Conservation (phyloP, 1,139 yeast genomes). For the Hyphopichia wangnamkhiaoensis region DNA sequence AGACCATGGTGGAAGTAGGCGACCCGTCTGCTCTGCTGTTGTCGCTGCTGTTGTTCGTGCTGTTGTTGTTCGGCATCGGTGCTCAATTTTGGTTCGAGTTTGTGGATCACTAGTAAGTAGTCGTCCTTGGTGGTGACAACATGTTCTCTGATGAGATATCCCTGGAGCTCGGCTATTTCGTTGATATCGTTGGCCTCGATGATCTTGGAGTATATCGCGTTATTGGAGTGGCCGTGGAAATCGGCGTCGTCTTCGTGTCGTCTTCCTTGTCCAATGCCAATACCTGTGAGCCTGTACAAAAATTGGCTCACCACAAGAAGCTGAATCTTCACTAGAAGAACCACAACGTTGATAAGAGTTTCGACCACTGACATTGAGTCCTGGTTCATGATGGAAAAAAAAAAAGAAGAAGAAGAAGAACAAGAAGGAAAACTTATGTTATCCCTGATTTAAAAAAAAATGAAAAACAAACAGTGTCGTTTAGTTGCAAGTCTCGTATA, state of each 20-base stretch:
- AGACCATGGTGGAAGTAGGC: constrained; percentile 52
- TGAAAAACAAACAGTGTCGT: no score
- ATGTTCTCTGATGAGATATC: constrained; percentile 71
- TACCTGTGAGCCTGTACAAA: background rate
- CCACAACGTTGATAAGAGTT: background rate
- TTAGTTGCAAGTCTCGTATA: no score
- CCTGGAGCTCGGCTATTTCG: constrained; percentile 63
- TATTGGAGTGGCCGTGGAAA: background rate
- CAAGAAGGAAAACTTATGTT: no score
- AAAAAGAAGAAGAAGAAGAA: no score
- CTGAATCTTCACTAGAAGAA: background rate
- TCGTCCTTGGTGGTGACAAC: constrained; percentile 55
- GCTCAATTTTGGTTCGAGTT: constrained; percentile 20
- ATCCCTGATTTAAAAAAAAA: no score
- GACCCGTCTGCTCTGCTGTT: constrained; percentile 14
- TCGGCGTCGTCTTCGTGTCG: background rate
- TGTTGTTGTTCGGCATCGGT: background rate
- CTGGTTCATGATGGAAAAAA: background rate
- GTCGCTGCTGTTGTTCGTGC: background rate
- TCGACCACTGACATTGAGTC: constrained; percentile 2
- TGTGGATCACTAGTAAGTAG: constrained; percentile 42
- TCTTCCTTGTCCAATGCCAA: background rate
- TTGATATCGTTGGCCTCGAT: constrained; percentile 53
- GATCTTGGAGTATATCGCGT: constrained; percentile 5
- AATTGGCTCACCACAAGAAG: background rate